phyloP scores from a whole-genome alignment of 768 basidiomycete species.

The Mrakia frigida region DNA sequence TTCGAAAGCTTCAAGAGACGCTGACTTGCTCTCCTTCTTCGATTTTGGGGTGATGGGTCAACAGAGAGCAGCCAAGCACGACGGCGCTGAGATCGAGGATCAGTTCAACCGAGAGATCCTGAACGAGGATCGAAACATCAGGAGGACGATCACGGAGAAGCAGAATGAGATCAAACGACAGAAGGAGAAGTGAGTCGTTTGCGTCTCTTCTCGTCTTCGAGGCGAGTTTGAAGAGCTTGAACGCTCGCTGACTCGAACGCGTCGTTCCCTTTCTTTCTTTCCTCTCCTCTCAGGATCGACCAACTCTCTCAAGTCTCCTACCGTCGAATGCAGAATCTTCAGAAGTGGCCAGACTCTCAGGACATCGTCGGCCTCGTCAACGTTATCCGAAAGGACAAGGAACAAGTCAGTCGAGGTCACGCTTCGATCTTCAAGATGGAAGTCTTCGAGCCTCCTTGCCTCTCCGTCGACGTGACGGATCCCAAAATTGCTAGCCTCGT shows the following conservation, averaged over 20 bases:
- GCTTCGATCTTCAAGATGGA: slow-evolving; percentile 62
- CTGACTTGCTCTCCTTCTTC: background rate
- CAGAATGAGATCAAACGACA: background rate
- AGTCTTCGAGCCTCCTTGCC: slow-evolving; percentile 75
- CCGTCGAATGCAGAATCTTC: too few relatives aligned
- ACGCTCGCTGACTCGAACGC: too few relatives aligned
- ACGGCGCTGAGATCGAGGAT: background rate
- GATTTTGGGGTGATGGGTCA: background rate
- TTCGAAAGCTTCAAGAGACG: background rate
- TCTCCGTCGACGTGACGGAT: slow-evolving; percentile 67
- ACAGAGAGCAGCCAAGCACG: background rate
- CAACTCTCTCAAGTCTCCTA: too few relatives aligned
- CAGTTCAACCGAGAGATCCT: slow-evolving; percentile 11
- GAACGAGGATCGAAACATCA: slow-evolving; percentile 13
- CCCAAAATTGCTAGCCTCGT: slow-evolving; percentile 59
- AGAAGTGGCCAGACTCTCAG: too few relatives aligned
- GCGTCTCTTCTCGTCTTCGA: too few relatives aligned
- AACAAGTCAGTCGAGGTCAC: too few relatives aligned
- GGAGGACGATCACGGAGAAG: slow-evolving; percentile 1
- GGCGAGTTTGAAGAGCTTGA: too few relatives aligned
- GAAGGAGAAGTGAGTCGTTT: background rate
- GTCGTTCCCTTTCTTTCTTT: too few relatives aligned
- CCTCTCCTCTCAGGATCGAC: too few relatives aligned
- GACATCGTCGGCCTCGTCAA: too few relatives aligned
- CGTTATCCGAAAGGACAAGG: too few relatives aligned